A percentile compares a stretch with the other conserved stretches of the same genome.
phyloP scores from a whole-genome alignment of 495 filamentous ascomycete genomes.

The Cenococcum geophilum region DNA sequence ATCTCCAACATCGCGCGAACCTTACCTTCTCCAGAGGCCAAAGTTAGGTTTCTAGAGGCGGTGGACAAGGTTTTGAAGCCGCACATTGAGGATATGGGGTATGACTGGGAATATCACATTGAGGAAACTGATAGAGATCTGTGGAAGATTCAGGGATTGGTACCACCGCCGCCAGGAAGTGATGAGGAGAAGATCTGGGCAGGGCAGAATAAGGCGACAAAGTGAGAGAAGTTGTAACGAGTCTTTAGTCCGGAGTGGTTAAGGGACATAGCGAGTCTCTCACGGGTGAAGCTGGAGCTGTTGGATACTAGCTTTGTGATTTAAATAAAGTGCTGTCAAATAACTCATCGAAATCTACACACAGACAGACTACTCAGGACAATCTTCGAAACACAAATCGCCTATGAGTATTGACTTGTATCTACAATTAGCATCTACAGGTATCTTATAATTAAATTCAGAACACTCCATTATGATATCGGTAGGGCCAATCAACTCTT shows the following conservation, averaged over 20 bases:
- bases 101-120: constrained; percentile 40
- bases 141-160: constrained; percentile 30
- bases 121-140: constrained; percentile 36
- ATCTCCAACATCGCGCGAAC: constrained; percentile 36
- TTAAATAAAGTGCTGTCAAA: too few species aligned
- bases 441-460: too few species aligned
- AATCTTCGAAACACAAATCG: too few species aligned
- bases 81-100: constrained; percentile 37
- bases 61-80: constrained; percentile 35
- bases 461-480: too few species aligned
- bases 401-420: too few species aligned
- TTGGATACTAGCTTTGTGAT: too few species aligned
- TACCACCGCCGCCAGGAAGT: constrained; percentile 22
- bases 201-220: constrained; percentile 14
- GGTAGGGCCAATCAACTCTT: too few species aligned
- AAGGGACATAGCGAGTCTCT: too few species aligned
- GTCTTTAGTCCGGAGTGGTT: not conserved
- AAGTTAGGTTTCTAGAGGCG: not conserved
- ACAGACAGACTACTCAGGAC: too few species aligned
- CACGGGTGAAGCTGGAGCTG: too few species aligned
- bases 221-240: constrained; percentile 11
- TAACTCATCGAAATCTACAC: too few species aligned
- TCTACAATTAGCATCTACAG: too few species aligned
- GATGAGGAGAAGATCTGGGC: constrained; percentile 24
- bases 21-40: constrained; percentile 8